Evolutionary conservation across 192 early-diverging fungal species (phyloP).

Genomic region (Coemansia reversa): DNA sequence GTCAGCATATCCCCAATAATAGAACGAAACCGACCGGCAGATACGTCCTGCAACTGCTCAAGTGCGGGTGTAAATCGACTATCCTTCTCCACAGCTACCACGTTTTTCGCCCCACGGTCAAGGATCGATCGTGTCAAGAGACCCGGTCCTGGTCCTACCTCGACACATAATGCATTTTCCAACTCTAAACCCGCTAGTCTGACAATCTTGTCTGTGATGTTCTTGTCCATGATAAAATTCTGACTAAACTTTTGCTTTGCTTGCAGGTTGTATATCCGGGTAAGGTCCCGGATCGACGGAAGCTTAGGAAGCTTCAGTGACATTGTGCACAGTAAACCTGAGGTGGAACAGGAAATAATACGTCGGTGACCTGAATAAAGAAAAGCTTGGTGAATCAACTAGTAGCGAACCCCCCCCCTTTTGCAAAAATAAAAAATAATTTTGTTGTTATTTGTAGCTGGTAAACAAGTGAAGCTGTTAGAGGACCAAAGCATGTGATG

Average conservation of each 20-base stretch:
- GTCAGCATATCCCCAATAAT: slow-evolving; percentile 68
- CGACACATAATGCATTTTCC: slow-evolving; percentile 63
- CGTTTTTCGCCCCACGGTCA: slow-evolving; percentile 59
- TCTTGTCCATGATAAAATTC: slow-evolving; percentile 81
- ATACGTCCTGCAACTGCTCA: slow-evolving; percentile 71
- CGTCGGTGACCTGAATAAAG: neutral
- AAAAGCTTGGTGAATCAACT: neutral
- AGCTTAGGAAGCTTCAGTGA: slow-evolving; percentile 57
- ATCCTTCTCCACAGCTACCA: slow-evolving; percentile 77
- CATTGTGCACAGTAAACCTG: slow-evolving; percentile 7
- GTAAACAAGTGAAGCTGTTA: slow-evolving; percentile 1
- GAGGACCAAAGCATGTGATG: slow-evolving; percentile 7
- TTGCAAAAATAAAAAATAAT: slow-evolving; percentile 2
- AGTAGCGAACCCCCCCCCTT: too few species aligned
- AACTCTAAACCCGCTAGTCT: slow-evolving; percentile 58
- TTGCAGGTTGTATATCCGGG: slow-evolving; percentile 69
- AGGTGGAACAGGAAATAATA: too few species aligned
- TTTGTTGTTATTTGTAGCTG: neutral
- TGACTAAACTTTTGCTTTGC: slow-evolving; percentile 75
- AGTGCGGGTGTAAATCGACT: slow-evolving; percentile 66
- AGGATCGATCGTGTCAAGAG: slow-evolving; percentile 75
- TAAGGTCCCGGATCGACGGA: slow-evolving; percentile 69
- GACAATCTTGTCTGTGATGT: slow-evolving; percentile 77
- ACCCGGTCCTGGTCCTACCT: slow-evolving; percentile 80
- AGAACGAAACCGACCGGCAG: slow-evolving; percentile 56